Evolutionary conservation across 129 eudicot species (phyloP).

Genomic region (Heracleum sosnowskyi): DNA sequence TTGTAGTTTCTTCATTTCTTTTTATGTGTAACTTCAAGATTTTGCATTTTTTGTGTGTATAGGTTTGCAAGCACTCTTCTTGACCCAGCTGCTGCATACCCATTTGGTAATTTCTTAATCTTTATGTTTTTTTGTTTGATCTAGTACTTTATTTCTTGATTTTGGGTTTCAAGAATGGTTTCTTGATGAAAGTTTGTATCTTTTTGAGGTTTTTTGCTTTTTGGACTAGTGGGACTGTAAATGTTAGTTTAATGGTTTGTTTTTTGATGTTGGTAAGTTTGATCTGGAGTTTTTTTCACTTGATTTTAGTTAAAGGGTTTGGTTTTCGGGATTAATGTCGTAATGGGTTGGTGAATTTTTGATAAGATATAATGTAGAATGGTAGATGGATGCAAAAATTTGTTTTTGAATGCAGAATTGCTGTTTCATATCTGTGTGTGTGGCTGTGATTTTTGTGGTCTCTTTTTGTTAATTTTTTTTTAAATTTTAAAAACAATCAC

Average conservation of each 20-base stretch:
- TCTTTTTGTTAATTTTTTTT: neutral
- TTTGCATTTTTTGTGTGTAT: neutral
- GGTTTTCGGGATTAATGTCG: constrained; percentile 4
- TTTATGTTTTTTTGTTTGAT: neutral
- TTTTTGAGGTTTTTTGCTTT: neutral
- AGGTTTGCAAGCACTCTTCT: constrained; percentile 9
- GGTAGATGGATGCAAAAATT: neutral
- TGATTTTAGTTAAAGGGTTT: neutral
- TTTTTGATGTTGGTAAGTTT: neutral
- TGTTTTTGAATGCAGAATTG: neutral
- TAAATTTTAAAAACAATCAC: neutral
- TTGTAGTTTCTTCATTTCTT: neutral
- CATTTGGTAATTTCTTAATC: constrained; percentile 11
- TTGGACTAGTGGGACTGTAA: constrained; percentile 4
- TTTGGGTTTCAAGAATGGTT: neutral
- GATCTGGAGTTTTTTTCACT: neutral
- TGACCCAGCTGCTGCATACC: neutral
- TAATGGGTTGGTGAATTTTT: neutral
- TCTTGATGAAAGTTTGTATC: constrained; percentile 1
- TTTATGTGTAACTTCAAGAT: neutral
- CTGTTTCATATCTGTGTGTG: neutral
- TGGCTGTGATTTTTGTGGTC: neutral
- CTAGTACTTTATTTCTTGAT: neutral
- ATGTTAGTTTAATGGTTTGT: neutral
- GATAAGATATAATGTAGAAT: neutral